phyloP scores from a whole-genome alignment of 2,329 filamentous ascomycete genomes.

The Cordyceps militaris region DNA sequence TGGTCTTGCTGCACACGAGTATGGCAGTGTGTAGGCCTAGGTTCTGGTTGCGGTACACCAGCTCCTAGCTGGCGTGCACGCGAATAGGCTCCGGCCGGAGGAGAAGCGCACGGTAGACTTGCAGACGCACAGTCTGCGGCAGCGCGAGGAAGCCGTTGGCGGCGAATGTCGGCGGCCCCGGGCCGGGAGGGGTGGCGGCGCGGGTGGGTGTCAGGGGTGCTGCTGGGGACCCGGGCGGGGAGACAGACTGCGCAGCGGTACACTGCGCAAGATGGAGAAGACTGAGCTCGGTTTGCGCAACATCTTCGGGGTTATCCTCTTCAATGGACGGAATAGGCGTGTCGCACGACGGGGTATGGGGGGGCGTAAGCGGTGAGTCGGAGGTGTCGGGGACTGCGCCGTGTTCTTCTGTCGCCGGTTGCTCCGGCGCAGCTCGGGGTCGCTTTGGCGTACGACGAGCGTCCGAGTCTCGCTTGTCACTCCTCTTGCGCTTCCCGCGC shows the following conservation, averaged over 20 bases:
- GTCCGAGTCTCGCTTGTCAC: background rate
- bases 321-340: too few species aligned
- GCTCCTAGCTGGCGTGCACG: slow-evolving; percentile 28
- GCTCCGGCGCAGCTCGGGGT: too few species aligned
- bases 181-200: background rate
- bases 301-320: too few species aligned
- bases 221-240: background rate
- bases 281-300: too few species aligned
- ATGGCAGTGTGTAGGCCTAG: slow-evolving; percentile 30
- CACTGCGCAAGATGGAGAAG: too few species aligned
- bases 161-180: slow-evolving; percentile 1
- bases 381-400: too few species aligned
- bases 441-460: background rate
- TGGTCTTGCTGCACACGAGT: slow-evolving; percentile 27
- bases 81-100: slow-evolving; percentile 25
- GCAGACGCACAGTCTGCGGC: slow-evolving; percentile 24
- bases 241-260: too few species aligned
- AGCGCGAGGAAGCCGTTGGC: slow-evolving; percentile 15
- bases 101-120: slow-evolving; percentile 28
- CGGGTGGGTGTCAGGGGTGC: too few species aligned
- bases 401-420: too few species aligned
- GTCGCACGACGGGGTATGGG: too few species aligned
- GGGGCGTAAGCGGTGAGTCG: too few species aligned
- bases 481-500: background rate
- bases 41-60: slow-evolving; percentile 21